These are phyloP conservation scores for Gastrodia elata DNA, from an alignment of 106 monocot genomes.

Conservation along the genomic window DNA sequence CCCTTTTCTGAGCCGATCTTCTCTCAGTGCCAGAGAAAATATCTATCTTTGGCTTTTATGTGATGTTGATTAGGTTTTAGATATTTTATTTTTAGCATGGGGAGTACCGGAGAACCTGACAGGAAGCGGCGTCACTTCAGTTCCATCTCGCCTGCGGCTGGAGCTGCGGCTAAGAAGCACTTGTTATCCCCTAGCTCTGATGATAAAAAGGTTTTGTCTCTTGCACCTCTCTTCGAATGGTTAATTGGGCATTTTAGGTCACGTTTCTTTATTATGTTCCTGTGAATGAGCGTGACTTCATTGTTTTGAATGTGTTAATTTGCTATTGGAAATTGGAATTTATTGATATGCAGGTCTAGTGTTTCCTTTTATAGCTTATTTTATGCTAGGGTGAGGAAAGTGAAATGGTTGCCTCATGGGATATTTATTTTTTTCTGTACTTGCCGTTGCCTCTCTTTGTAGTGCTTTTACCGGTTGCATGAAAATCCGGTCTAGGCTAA, in stretches of 20 bases:
- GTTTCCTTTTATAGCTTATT: neutral
- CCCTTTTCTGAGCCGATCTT: neutral
- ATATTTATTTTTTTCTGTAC: neutral
- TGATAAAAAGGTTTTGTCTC: constrained; percentile 61
- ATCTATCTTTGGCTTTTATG: neutral
- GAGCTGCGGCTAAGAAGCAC: constrained; percentile 41
- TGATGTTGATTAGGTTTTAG: neutral
- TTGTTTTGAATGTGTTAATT: neutral
- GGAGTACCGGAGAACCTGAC: constrained; percentile 46
- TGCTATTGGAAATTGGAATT: neutral
- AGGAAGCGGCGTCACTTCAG: constrained; percentile 45
- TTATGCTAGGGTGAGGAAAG: neutral
- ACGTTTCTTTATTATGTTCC: neutral
- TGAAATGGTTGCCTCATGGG: neutral
- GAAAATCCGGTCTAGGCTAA: neutral
- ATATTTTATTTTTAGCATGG: constrained; percentile 20
- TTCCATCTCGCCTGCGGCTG: constrained; percentile 32
- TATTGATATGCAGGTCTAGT: neutral
- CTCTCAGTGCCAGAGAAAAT: neutral
- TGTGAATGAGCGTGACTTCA: neutral
- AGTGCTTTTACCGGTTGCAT: neutral
- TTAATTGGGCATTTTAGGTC: neutral
- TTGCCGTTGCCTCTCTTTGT: neutral
- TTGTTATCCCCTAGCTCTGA: constrained; percentile 28
- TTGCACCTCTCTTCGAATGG: neutral